A percentile compares a stretch with the other conserved stretches of the same genome.
These are phyloP conservation scores for Candida adriatica DNA, from an alignment of 805 yeast species.

Conservation along the genomic window DNA sequence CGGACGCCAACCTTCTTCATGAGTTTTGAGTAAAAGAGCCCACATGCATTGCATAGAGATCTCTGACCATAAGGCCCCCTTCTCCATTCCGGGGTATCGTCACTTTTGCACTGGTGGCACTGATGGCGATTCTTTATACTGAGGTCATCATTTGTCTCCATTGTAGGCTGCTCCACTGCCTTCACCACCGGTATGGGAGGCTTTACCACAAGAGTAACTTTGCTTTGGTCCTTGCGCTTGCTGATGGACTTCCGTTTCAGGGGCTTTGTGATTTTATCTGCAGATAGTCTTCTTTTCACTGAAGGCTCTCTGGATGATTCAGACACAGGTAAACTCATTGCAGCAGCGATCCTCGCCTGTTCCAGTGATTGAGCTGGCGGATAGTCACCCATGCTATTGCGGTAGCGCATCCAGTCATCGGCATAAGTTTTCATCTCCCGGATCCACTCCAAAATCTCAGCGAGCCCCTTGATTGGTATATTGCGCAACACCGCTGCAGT, in stretches of 20 bases:
- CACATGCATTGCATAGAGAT: conserved; percentile 90
- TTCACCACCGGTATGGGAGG: no score
- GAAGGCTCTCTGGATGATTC: no score
- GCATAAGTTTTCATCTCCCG: background rate
- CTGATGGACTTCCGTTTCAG: no score
- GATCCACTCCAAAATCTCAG: background rate
- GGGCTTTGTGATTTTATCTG: no score
- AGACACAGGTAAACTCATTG: no score
- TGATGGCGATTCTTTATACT: conserved; percentile 12
- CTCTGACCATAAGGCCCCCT: conserved; percentile 80
- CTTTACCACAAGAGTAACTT: conserved; percentile 14
- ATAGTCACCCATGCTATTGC: background rate
- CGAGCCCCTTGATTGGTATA: background rate
- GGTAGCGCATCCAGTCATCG: background rate
- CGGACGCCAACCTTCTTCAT: conserved; percentile 39
- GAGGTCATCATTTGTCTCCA: no score
- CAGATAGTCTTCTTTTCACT: no score
- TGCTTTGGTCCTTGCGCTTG: no score
- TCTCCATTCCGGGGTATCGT: conserved; percentile 89
- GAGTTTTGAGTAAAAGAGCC: conserved; percentile 63
- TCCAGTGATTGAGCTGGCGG: no score
- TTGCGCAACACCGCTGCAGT: background rate
- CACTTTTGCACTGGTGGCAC: conserved; percentile 68
- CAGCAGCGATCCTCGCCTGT: no score
- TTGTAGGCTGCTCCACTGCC: no score